Base-by-base conservation (phyloP, 345 rosid genomes). In the Eucalyptus polyanthemos region DNA sequence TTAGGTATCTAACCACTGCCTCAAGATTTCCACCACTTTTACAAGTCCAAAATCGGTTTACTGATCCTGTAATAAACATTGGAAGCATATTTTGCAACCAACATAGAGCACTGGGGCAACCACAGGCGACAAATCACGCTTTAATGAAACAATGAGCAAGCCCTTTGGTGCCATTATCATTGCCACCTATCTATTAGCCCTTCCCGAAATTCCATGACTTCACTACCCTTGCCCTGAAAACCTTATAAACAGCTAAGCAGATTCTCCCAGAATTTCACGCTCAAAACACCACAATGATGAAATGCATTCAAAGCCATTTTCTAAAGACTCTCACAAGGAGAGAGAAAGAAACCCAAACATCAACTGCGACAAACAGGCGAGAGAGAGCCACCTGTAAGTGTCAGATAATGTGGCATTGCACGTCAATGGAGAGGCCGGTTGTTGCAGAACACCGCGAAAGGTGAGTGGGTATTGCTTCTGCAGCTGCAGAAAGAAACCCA, bases 401-500 rank as follows among this genome's bases (percentile, higher is more conserved):
- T 89, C 94, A 31, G 95, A 92, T 14, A 91, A 86, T 3, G 92
- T 89, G 80, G 95, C 94, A 89, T 90, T 91, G 15, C 58, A 87
- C 90, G 86, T 90, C 62, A 92, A 89, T 76, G 92, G 88, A 49
- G 95, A 92, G 86, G 80, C 89, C 60, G 65, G 91, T 14, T 91
- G 89, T 50, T 54, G 93, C 86, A 54, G 89, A 83, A 86, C 89
- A 86, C 86, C 50, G 88, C 10, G 47, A 5, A 91, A 88, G 86
- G 92, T 53, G 15, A 91, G 90, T 80, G 91, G 86, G 89, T 89
- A 65, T 47, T 93, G 95, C 90, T 88, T 94, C 86, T 92, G 94
- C 49, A 91, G 80, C 91, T 83, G 90, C 53, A 90, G 88, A 90
- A 34, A 34, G 15, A 76, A 51, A 45, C 31, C n/a, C 51, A 17